Percentiles rank a stretch among this genome's conserved stretches.
These are phyloP conservation scores for Trametes pubescens DNA, from an alignment of 1,284 basidiomycete species.

Conservation along the genomic window DNA sequence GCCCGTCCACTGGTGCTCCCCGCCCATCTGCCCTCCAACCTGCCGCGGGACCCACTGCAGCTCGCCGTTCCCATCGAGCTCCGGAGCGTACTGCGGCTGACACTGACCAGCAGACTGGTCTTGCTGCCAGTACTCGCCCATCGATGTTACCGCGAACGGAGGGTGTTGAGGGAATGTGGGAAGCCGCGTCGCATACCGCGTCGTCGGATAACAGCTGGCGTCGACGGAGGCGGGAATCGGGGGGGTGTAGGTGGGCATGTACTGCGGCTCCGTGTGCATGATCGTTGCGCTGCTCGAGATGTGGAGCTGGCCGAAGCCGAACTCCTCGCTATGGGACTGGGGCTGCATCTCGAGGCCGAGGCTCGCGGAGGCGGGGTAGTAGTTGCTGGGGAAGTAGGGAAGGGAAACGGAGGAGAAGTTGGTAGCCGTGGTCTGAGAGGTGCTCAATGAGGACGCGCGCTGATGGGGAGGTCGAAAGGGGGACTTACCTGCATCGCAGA, in stretches of 20 bases:
- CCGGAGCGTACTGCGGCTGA: no score
- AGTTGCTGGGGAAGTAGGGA: slow-evolving; percentile 6
- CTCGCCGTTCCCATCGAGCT: no score
- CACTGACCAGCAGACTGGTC: no score
- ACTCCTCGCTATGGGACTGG: slow-evolving; percentile 12
- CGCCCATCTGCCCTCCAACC: no score
- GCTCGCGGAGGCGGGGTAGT: not conserved
- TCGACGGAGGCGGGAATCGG: not conserved
- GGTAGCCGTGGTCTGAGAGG: not conserved
- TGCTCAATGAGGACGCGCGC: not conserved
- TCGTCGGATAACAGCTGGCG: not conserved
- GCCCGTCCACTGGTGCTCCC: no score
- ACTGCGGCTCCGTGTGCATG: slow-evolving; percentile 2
- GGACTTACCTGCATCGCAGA: slow-evolving; percentile 6
- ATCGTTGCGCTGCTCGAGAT: not conserved
- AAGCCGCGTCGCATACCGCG: not conserved
- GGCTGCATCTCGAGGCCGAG: slow-evolving; percentile 2
- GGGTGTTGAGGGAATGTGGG: no score
- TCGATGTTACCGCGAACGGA: no score
- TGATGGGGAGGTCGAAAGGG: not conserved
- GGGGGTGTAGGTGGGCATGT: not conserved
- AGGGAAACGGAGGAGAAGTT: not conserved
- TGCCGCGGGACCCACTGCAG: no score
- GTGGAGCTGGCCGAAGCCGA: slow-evolving; percentile 15
- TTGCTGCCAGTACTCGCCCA: no score